Conservation (phyloP, 805 yeast species). For the Candida andamanensis region DNA sequence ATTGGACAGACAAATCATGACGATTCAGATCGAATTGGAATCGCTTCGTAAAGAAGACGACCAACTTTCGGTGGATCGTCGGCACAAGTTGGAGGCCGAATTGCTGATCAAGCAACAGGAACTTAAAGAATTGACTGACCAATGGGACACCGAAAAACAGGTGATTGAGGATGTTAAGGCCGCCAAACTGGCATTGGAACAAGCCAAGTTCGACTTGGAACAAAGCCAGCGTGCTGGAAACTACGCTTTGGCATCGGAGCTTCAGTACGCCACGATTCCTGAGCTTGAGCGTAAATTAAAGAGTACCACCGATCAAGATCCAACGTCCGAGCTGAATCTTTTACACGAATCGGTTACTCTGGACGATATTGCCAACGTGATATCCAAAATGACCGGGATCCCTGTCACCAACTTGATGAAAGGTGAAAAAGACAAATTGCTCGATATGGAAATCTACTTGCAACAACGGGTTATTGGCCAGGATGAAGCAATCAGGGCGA, state of each 20-base stretch:
- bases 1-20: slow-evolving; percentile 84
- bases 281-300: slow-evolving; percentile 61
- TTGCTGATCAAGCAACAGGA: slow-evolving; percentile 61
- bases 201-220: slow-evolving; percentile 78
- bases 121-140: slow-evolving; percentile 61
- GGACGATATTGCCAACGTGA: slow-evolving; percentile 89
- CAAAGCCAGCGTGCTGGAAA: slow-evolving; percentile 79
- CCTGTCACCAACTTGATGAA: slow-evolving; percentile 87
- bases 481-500: slow-evolving; percentile 86
- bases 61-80: slow-evolving; percentile 72
- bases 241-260: slow-evolving; percentile 82
- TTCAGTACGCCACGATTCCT: slow-evolving; percentile 86
- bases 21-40: slow-evolving; percentile 91
- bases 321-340: slow-evolving; percentile 27
- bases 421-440: slow-evolving; percentile 88
- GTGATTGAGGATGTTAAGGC: slow-evolving; percentile 73
- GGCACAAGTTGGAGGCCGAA: slow-evolving; percentile 65
- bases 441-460: slow-evolving; percentile 80
- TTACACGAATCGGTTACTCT: slow-evolving; percentile 91
- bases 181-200: slow-evolving; percentile 79
- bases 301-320: slow-evolving; percentile 33
- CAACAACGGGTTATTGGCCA: slow-evolving; percentile 86
- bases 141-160: slow-evolving; percentile 82
- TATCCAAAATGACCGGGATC: slow-evolving; percentile 92
- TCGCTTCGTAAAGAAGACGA: slow-evolving; percentile 92